Percentiles rank a stretch among this genome's conserved stretches.
Evolutionary conservation across 331 rosid genomes (phyloP).

Genomic region (Malus hybrid): DNA sequence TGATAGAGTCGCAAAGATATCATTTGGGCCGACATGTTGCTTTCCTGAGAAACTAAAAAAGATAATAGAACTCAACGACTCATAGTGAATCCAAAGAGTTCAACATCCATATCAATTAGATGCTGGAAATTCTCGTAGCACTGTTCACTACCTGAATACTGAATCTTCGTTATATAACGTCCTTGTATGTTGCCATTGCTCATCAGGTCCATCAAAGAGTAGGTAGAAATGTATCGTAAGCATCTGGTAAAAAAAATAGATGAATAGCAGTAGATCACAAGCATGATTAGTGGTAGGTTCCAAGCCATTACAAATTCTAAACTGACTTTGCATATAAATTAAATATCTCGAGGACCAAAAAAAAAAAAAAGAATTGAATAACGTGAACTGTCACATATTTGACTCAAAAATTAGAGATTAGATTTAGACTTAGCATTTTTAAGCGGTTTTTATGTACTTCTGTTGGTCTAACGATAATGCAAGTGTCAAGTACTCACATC

Average conservation of each 20-base stretch:
- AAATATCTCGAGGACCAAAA: neutral
- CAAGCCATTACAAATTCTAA: neutral
- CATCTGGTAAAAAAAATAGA: constrained; percentile 47
- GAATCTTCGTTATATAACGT: constrained; percentile 63
- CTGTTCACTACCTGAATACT: constrained; percentile 50
- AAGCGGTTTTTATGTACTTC: neutral
- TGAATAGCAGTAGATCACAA: constrained; percentile 1
- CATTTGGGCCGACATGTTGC: constrained; percentile 52
- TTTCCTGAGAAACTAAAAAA: constrained; percentile 68
- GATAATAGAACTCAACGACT: neutral
- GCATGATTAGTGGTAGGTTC: neutral
- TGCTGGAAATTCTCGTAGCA: neutral
- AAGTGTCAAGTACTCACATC: constrained; percentile 57
- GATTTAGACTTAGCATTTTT: no score
- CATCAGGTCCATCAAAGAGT: constrained; percentile 81
- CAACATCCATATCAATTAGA: no score
- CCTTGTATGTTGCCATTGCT: constrained; percentile 68
- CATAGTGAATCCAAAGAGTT: no score
- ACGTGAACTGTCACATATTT: no score
- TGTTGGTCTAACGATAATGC: neutral
- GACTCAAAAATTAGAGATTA: no score
- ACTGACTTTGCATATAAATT: neutral
- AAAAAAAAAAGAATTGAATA: no score
- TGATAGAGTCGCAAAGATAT: constrained; percentile 49
- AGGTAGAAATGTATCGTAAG: constrained; percentile 87